These are phyloP conservation scores for Pluteus cervinus DNA, from an alignment of 768 basidiomycete genomes.

Conservation along the genomic window DNA sequence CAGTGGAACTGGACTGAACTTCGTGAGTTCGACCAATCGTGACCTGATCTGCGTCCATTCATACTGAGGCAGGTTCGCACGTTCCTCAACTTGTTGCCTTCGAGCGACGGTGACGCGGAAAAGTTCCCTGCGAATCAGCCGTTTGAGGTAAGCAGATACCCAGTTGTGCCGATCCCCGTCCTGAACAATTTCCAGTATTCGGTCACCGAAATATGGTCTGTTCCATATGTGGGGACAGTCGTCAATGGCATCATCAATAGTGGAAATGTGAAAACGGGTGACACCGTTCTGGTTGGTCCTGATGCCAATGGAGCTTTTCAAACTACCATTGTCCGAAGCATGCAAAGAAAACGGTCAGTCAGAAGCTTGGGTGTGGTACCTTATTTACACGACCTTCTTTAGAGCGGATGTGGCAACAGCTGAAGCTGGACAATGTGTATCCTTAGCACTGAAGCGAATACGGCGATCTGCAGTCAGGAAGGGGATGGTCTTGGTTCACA, in stretches of 20 bases:
- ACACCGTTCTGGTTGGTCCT: conserved; percentile 81
- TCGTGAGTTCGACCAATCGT: conserved; percentile 34
- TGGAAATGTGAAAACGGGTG: conserved; percentile 71
- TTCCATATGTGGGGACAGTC: conserved; percentile 81
- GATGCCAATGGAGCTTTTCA: conserved; percentile 89
- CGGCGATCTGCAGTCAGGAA: conserved; percentile 78
- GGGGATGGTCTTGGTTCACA: conserved; percentile 89
- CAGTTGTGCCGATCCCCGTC: conserved; percentile 2
- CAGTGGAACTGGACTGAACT: conserved; percentile 85
- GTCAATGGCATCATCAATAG: conserved; percentile 80
- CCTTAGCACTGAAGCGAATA: conserved; percentile 87
- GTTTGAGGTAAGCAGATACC: conserved; percentile 48
- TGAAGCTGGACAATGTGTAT: conserved; percentile 95
- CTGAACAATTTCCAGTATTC: conserved; percentile 49
- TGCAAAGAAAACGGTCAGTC: conserved; percentile 84
- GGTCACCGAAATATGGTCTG: conserved; percentile 83
- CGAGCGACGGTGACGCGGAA: conserved; percentile 78
- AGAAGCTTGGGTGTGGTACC: background rate
- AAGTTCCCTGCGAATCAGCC: conserved; percentile 79
- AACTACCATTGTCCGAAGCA: conserved; percentile 76
- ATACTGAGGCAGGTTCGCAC: conserved; percentile 55
- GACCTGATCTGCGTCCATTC: background rate
- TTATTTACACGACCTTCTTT: conserved; percentile 3
- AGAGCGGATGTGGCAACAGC: conserved; percentile 79
- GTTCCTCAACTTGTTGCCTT: conserved; percentile 86